phyloP scores from a whole-genome alignment of 1,139 yeast species.

The Pichia sp. region DNA sequence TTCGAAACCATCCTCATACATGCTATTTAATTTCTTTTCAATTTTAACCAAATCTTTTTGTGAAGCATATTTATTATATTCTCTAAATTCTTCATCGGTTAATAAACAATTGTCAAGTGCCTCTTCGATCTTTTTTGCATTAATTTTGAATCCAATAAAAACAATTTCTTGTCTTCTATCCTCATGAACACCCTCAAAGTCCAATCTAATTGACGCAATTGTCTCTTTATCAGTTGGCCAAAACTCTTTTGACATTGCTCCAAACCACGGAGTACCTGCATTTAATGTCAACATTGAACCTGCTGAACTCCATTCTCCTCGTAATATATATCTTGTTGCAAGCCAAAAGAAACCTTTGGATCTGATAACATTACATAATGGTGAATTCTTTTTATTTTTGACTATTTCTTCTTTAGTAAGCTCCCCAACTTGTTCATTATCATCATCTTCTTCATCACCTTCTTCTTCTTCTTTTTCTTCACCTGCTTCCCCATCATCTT shows the following conservation, averaged over 20 bases:
- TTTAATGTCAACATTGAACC: slow-evolving; percentile 39
- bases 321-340: slow-evolving; percentile 36
- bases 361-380: slow-evolving; percentile 35
- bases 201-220: slow-evolving; percentile 30
- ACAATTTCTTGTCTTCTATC: slow-evolving; percentile 42
- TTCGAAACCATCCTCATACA: slow-evolving; percentile 28
- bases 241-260: slow-evolving; percentile 33
- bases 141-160: slow-evolving; percentile 37
- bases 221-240: slow-evolving; percentile 30
- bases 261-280: slow-evolving; percentile 44
- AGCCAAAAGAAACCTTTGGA: slow-evolving; percentile 44
- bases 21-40: slow-evolving; percentile 30
- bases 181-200: slow-evolving; percentile 36
- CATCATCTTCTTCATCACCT: slow-evolving; percentile 23
- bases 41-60: slow-evolving; percentile 29
- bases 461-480: slow-evolving; percentile 17
- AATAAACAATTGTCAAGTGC: slow-evolving; percentile 35
- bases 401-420: slow-evolving; percentile 8
- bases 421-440: slow-evolving; percentile 3
- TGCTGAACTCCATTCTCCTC: slow-evolving; percentile 45
- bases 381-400: slow-evolving; percentile 33
- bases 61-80: slow-evolving; percentile 28
- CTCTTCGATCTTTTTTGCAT: slow-evolving; percentile 26
- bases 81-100: slow-evolving; percentile 32
- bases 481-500: slow-evolving; percentile 16